Conservation (phyloP, 371 early-diverging fungal genomes). For the Mortierella sp. region DNA sequence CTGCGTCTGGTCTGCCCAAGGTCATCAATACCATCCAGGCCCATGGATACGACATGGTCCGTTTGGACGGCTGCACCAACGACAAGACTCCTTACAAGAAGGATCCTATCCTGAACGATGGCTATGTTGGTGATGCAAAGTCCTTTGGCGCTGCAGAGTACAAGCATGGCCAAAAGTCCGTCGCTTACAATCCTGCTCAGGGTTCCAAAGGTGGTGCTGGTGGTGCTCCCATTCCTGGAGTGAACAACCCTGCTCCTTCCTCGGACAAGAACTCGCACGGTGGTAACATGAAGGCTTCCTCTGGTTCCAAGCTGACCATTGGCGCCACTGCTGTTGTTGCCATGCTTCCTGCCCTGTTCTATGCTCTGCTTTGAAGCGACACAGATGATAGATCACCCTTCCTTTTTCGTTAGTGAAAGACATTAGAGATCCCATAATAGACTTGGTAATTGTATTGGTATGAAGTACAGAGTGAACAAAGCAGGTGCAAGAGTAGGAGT, state of each 20-base stretch:
- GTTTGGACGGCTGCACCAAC: conserved; percentile 65
- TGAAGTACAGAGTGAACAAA: too few species aligned
- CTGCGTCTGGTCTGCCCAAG: conserved; percentile 58
- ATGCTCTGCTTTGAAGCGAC: conserved; percentile 18
- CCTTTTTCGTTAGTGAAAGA: too few species aligned
- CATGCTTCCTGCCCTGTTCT: conserved; percentile 23
- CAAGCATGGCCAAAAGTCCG: conserved; percentile 59
- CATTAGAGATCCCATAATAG: too few species aligned
- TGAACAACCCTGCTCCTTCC: not conserved
- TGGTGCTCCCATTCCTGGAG: not conserved
- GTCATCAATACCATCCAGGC: conserved; percentile 60
- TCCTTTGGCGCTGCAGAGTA: conserved; percentile 60
- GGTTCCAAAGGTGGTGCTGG: not conserved
- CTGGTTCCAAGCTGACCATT: conserved; percentile 11
- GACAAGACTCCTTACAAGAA: conserved; percentile 66
- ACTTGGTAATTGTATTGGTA: too few species aligned
- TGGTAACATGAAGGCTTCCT: conserved; percentile 5
- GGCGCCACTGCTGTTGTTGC: conserved; percentile 17
- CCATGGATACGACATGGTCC: conserved; percentile 67
- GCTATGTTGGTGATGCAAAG: conserved; percentile 57
- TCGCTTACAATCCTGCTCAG: conserved; percentile 2
- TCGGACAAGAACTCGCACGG: conserved; percentile 1
- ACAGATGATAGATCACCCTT: not conserved
- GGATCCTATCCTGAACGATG: conserved; percentile 50
- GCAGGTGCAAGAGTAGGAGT: too few species aligned